Evolutionary conservation across 2,329 filamentous ascomycete genomes (phyloP), one percentile per base, ranked within the genome.

Genomic region (Microdochium trichocladiopsis): DNA sequence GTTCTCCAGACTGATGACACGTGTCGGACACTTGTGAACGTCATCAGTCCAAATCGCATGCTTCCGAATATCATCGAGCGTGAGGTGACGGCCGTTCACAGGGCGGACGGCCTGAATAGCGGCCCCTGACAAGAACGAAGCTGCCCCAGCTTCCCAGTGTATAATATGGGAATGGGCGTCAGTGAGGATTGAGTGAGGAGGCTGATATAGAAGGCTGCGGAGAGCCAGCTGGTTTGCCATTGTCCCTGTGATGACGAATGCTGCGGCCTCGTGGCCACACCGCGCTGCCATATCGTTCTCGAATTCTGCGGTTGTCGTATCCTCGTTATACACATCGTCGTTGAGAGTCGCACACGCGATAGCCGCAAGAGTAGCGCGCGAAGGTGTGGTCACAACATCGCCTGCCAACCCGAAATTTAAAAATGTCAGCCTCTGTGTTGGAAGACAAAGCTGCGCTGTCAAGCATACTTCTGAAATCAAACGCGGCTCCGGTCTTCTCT

Each of bases 211-310:
- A 54, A 94, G 87, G 1, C 88, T 79, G 37, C 92, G 83, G 43
- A 96, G 77, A 0, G 87, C 86, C 18, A 96, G 75, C 67, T 96
- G 91, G 70, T 96, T 96, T 41, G 90, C 91, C 91, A 96, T 96
- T 4, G 92, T 96, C 3, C 93, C 93, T 0, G 89, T 94, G 54
- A 95, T 77, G 52, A 96, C 89, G 51, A 96, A 84, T 4, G 96
- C 75, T 0, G 82, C 87, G 8, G 83, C 83, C 61, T 91, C 86
- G 60, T 95, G 91, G 59, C 83, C 83, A 1, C 89, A 82, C 3
- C 95, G 77, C 28, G 78, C 65, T 18, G 90, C 89, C 47, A 95
- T 78, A 66, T 88, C 85, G 47, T 77, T 71, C 67, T 96, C 88
- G 41, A 97, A 82, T 23, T 80, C 77, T 50, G 79, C 83, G 1